These are phyloP conservation scores for Umbelopsis sp. DNA, from an alignment of 192 early-diverging fungal genomes.

Conservation along the genomic window DNA sequence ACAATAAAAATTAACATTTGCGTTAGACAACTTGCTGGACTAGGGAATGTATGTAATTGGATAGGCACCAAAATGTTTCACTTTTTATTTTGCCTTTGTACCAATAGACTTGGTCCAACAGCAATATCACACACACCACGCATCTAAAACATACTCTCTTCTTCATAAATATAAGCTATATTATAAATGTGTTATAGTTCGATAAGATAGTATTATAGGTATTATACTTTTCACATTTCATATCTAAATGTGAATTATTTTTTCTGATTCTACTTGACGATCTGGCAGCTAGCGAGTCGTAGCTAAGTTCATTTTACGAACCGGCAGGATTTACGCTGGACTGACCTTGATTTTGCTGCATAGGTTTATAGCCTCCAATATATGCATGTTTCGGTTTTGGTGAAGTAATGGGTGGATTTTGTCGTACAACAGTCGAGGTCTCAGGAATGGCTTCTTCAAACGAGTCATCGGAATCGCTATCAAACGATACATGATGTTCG, in stretches of 20 bases:
- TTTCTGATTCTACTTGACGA: not conserved
- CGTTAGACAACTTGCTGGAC: too few species aligned
- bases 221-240: not conserved
- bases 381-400: conserved; percentile 5
- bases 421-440: not conserved
- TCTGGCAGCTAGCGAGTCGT: too few species aligned
- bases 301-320: not conserved
- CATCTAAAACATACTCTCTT: too few species aligned
- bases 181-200: too few species aligned
- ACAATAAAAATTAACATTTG: not conserved
- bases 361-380: conserved; percentile 2
- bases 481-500: not conserved
- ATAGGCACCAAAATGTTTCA: too few species aligned
- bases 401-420: not conserved
- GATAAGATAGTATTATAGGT: too few species aligned
- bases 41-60: too few species aligned
- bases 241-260: not conserved
- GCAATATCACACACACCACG: too few species aligned
- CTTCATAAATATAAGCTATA: too few species aligned
- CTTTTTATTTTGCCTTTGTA: too few species aligned
- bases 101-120: too few species aligned
- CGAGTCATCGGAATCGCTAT: not conserved
- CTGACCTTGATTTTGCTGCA: not conserved
- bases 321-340: not conserved
- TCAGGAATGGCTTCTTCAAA: not conserved